Base-by-base conservation (phyloP, 176 grass and related monocot genomes). In the Triticum urartu region DNA sequence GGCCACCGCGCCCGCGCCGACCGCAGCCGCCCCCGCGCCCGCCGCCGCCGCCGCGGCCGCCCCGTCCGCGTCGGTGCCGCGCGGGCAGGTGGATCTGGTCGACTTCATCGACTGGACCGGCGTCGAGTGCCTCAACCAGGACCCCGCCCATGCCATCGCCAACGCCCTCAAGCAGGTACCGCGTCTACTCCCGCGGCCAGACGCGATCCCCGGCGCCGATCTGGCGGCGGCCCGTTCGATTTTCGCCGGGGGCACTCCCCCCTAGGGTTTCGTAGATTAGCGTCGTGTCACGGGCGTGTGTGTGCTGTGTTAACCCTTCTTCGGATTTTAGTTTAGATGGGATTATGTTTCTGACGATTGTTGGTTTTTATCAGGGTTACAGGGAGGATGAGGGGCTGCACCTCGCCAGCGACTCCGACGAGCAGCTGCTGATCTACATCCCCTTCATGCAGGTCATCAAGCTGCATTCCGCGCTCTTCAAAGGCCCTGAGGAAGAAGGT, bases 81-180 rank as follows among this genome's bases (percentile, higher is more conserved):
- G 85, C 45, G 87, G 89, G 25, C 82, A 99, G 97, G 97, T 95
- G 84, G 97, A 99, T 93, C 92, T 99, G 79, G 90, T 94, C 81
- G 94, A 99, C 84, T 94, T 99, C 79, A 88, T 99, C 77, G 97
- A 99, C 70, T 99, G 97, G 97, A 99, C 79, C 82, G 85, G 97
- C 90, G 92, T 99, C 26, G 97, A 99, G 77, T 99, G 97, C 85
- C 97, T 99, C 85, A 99, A 99, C 81, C 97, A 99, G 90, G 88
- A 84, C 77, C 72, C 92, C 7, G 85, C 84, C 68, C 92, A 99
- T 78, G 75, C 75, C n/a, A 68, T 97, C 77, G 47, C 78, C 80
- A 94, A 97, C 88, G 89, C 94, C 4, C 84, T 97, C 82, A 97
- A 99, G 86, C 94, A 94, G 97, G 94, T 94, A 58, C 3, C 24